phyloP scores from a whole-genome alignment of 2,329 filamentous ascomycete species.

The Tricladium varicosporioides region DNA sequence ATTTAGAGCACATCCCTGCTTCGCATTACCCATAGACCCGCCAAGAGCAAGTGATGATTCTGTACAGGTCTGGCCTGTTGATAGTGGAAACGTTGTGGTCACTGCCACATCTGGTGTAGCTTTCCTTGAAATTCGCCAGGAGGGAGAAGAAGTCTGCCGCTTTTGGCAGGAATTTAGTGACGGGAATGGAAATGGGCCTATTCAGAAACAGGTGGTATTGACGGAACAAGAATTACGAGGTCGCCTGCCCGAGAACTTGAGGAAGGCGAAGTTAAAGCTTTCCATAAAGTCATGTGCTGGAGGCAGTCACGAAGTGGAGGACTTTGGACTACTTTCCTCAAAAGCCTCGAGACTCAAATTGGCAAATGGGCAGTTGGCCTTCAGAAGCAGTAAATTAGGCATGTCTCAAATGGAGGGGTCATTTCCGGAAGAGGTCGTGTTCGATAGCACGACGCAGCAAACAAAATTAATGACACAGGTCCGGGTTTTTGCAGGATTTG shows the following conservation, averaged over 20 bases:
- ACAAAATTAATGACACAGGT: slow-evolving; percentile 74
- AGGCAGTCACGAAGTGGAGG: slow-evolving; percentile 72
- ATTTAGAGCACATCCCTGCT: slow-evolving; percentile 88
- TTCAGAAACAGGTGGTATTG: slow-evolving; percentile 71
- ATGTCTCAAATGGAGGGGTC: slow-evolving; percentile 69
- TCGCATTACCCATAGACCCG: slow-evolving; percentile 76
- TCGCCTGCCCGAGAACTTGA: slow-evolving; percentile 69
- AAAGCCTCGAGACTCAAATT: slow-evolving; percentile 75
- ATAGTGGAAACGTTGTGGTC: slow-evolving; percentile 71
- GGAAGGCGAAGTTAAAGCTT: slow-evolving; percentile 67
- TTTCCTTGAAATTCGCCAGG: slow-evolving; percentile 77
- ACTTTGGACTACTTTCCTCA: slow-evolving; percentile 66
- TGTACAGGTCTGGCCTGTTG: slow-evolving; percentile 82
- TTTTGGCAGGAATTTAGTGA: slow-evolving; percentile 78
- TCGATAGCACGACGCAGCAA: slow-evolving; percentile 65
- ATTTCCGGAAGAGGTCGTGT: slow-evolving; percentile 68
- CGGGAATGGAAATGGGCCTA: slow-evolving; percentile 53
- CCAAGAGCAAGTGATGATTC: slow-evolving; percentile 65
- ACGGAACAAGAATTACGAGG: slow-evolving; percentile 73
- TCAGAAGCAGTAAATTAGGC: slow-evolving; percentile 72
- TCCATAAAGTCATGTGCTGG: slow-evolving; percentile 75
- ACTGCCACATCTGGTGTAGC: slow-evolving; percentile 80
- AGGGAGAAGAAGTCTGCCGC: slow-evolving; percentile 78
- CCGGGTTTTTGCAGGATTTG: slow-evolving; percentile 72
- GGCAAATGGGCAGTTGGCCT: slow-evolving; percentile 71